Evolutionary conservation across 768 basidiomycete genomes (phyloP), one percentile per base, ranked within the genome.

Genomic region (Collybiopsis luxurians): DNA sequence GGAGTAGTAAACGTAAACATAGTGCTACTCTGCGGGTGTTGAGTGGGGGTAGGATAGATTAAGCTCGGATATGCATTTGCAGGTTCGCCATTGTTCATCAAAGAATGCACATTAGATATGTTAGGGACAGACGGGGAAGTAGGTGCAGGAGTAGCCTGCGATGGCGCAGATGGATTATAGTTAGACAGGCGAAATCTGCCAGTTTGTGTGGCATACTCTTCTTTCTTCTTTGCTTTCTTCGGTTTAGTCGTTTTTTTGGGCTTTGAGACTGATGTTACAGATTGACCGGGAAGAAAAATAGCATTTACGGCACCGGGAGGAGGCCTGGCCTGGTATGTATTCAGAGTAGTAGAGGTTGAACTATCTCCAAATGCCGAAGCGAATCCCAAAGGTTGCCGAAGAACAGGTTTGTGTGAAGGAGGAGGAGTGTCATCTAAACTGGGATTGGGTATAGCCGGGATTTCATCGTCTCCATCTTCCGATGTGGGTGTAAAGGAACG

Each of bases 371-470:
- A 65, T 19, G 63, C 55, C 69, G 71, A 75, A 45, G 74, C 67
- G 62, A 86, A 86, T 21, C 73, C 85, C 38, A 87, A 69, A n/a
- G 82, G 74, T 64, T 84, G 79, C 47, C 85, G 78, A 60, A 87
- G 77, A 27, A 87, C 65, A 36, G 85, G 85, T 5, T 73, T 71
- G 36, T 74, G 70, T 21, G 71, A 59, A 43, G 78, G 79, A 40
- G 79, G 79, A 57, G 82, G 78, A 11, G 79, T 75, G 58, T 80
- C 77, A 60, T 78, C 76, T 6, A 13, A 5, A 5, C 6, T 34
- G 13, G 31, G 31, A 50, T 76, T 70, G 39, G 68, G 72, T 24
- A 72, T 65, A 9, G 71, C 68, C 56, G 75, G 74, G 31, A 76
- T 61, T 49, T 69, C 74, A 34, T 70, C 60, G 58, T 76, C 70